These are phyloP conservation scores for Fusarium sp. DNA, from an alignment of 2,329 filamentous ascomycete species.

Conservation along the genomic window DNA sequence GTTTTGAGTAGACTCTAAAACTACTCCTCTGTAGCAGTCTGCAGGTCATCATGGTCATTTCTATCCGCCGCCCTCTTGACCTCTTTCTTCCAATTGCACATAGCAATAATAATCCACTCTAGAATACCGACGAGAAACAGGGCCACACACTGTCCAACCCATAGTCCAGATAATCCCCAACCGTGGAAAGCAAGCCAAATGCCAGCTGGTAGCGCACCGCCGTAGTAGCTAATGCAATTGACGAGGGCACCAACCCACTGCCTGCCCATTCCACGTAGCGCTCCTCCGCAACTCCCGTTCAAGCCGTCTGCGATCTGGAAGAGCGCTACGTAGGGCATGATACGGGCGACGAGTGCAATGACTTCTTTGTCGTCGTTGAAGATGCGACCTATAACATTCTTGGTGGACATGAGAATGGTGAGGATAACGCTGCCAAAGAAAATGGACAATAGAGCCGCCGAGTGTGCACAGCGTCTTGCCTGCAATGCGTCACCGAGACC, in stretches of 20 bases:
- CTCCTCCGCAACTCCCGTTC: slow-evolving; percentile 86
- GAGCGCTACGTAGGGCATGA: slow-evolving; percentile 88
- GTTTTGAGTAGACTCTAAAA: too few species aligned
- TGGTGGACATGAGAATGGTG: slow-evolving; percentile 75
- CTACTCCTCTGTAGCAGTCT: neutral
- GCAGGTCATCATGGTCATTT: slow-evolving; percentile 39
- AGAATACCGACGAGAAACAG: slow-evolving; percentile 82
- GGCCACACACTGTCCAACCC: slow-evolving; percentile 86
- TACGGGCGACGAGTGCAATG: slow-evolving; percentile 77
- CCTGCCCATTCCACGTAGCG: slow-evolving; percentile 84
- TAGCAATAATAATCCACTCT: slow-evolving; percentile 84
- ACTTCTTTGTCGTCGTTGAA: slow-evolving; percentile 85
- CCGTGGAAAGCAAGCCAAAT: slow-evolving; percentile 89
- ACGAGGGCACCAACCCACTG: slow-evolving; percentile 88
- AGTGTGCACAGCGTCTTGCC: slow-evolving; percentile 79
- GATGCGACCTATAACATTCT: slow-evolving; percentile 79
- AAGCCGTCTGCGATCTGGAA: slow-evolving; percentile 93
- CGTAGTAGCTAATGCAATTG: slow-evolving; percentile 87
- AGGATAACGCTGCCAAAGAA: slow-evolving; percentile 77
- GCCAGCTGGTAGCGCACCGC: slow-evolving; percentile 82
- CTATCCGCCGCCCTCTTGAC: slow-evolving; percentile 47
- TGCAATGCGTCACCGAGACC: slow-evolving; percentile 75
- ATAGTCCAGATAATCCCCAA: slow-evolving; percentile 84
- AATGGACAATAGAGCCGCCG: slow-evolving; percentile 79
- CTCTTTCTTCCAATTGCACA: slow-evolving; percentile 77